phyloP scores from a whole-genome alignment of 2,329 filamentous ascomycete genomes.

The Exophiala oligosperma region DNA sequence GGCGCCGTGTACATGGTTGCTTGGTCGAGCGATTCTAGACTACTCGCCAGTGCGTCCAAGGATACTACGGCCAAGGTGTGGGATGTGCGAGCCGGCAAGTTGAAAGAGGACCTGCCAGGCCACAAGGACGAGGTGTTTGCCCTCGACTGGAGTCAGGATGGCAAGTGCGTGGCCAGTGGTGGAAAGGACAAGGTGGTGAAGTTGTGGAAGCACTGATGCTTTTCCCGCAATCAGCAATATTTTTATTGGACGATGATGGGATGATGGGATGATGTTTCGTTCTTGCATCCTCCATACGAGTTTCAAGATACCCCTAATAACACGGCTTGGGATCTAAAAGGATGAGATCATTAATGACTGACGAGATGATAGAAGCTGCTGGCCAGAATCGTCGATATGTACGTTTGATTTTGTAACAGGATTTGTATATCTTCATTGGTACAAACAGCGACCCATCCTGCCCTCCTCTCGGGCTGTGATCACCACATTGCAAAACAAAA shows the following conservation, averaged over 20 bases:
- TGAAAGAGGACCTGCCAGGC: slow-evolving; percentile 79
- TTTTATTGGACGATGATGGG: background rate
- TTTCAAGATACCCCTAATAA: slow-evolving; percentile 1
- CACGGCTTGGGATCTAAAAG: background rate
- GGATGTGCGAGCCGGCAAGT: slow-evolving; percentile 82
- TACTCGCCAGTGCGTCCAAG: slow-evolving; percentile 83
- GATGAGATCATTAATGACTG: background rate
- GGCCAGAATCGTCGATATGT: background rate
- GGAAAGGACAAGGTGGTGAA: slow-evolving; percentile 82
- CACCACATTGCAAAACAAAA: slow-evolving; percentile 4
- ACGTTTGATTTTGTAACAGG: slow-evolving; percentile 8
- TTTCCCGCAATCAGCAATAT: background rate
- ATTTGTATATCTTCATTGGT: slow-evolving; percentile 21
- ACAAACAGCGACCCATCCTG: slow-evolving; percentile 14
- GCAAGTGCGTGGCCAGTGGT: slow-evolving; percentile 82
- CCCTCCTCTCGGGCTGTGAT: background rate
- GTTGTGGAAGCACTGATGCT: slow-evolving; percentile 60
- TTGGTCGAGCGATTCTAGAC: slow-evolving; percentile 88
- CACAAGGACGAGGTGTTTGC: slow-evolving; percentile 93
- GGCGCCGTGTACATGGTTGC: slow-evolving; percentile 89
- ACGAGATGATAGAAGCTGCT: background rate
- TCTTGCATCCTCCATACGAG: background rate
- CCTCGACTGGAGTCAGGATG: slow-evolving; percentile 92
- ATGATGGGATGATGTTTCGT: background rate
- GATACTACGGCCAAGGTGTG: slow-evolving; percentile 94